Conservation (phyloP, 805 yeast genomes). For the Scheffersomyces amazonensis region DNA sequence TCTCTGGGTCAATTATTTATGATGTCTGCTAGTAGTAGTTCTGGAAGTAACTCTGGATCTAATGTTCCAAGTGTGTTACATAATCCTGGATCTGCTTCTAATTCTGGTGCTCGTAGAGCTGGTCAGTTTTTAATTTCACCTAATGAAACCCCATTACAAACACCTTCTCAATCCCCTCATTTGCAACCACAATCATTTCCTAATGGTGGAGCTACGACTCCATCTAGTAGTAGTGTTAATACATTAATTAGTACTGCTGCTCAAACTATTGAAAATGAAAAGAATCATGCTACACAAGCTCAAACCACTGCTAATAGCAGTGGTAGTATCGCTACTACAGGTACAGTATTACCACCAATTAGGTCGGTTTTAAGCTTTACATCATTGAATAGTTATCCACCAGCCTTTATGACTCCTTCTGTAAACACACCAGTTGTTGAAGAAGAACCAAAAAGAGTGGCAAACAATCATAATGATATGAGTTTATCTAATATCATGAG, state of each 20-base stretch:
- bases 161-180: slow-evolving; percentile 49
- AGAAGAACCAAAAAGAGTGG: neutral
- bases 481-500: neutral
- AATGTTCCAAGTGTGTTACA: neutral
- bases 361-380: slow-evolving; percentile 34
- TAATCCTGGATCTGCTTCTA: neutral
- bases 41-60: neutral
- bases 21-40: neutral
- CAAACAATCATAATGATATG: neutral
- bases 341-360: slow-evolving; percentile 42
- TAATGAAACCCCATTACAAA: slow-evolving; percentile 47
- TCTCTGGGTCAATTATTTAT: slow-evolving; percentile 6
- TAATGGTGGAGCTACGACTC: too few relatives aligned
- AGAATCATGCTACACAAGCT: slow-evolving; percentile 7
- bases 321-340: slow-evolving; percentile 39
- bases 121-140: slow-evolving; percentile 31
- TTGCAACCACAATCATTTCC: slow-evolving; percentile 23
- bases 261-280: slow-evolving; percentile 15
- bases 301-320: slow-evolving; percentile 17
- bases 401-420: slow-evolving; percentile 1
- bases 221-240: neutral
- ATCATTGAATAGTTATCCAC: slow-evolving; percentile 11
- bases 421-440: neutral
- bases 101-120: neutral
- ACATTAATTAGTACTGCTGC: slow-evolving; percentile 20